These are phyloP conservation scores for Diaporthe citriasiana DNA, from an alignment of 2,329 filamentous ascomycete genomes.

Conservation along the genomic window DNA sequence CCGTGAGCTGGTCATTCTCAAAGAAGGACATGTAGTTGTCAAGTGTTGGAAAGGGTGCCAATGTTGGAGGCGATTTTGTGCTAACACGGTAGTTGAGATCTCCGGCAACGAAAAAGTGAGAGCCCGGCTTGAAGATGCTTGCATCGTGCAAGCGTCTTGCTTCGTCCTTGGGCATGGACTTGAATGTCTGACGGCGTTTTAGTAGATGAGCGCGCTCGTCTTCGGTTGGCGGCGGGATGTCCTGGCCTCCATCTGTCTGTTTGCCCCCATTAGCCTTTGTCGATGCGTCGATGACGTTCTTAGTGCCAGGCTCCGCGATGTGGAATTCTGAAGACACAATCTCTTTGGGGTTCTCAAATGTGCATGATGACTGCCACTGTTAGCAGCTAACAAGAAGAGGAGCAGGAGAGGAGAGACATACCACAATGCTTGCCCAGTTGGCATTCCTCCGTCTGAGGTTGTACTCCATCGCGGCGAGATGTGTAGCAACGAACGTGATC, in stretches of 20 bases:
- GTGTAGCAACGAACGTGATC: constrained; percentile 88
- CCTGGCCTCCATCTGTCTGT: constrained; percentile 41
- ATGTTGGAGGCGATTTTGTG: constrained; percentile 71
- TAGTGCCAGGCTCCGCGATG: constrained; percentile 28
- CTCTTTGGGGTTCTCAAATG: constrained; percentile 40
- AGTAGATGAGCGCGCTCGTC: constrained; percentile 46
- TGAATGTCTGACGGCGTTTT: constrained; percentile 25
- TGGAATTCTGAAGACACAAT: constrained; percentile 36
- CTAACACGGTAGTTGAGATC: constrained; percentile 96
- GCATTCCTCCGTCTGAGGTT: constrained; percentile 81
- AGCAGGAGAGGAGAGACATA: constrained; percentile 47
- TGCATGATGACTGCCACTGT: constrained; percentile 39
- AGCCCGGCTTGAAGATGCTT: constrained; percentile 80
- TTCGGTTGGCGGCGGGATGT: constrained; percentile 44
- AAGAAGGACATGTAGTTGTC: constrained; percentile 79
- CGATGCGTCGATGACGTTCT: constrained; percentile 40
- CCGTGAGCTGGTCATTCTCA: constrained; percentile 81
- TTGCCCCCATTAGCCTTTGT: constrained; percentile 17
- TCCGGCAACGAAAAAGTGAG: constrained; percentile 87
- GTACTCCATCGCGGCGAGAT: constrained; percentile 90
- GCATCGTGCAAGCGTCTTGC: constrained; percentile 62
- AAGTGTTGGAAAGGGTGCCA: constrained; percentile 74
- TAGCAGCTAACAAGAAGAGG: constrained; percentile 8
- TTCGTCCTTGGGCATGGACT: constrained; percentile 52
- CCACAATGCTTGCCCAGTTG: constrained; percentile 89